Evolutionary conservation across 164 flowering plant species (phyloP).

Genomic region (Umbellularia californica): DNA sequence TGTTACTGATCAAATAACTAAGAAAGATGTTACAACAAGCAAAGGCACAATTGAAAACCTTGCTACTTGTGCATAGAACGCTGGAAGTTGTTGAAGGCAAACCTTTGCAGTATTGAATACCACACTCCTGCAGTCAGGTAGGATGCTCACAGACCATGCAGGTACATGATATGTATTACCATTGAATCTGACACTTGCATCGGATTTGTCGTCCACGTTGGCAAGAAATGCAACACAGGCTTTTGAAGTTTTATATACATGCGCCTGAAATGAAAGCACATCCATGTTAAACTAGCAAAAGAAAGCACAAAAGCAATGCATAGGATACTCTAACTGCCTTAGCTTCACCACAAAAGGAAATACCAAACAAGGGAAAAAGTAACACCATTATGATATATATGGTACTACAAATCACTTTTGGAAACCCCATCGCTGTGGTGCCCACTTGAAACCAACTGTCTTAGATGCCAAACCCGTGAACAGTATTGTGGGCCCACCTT

Average conservation of each 20-base stretch:
- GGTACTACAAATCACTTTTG: too few species aligned
- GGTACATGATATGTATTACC: constrained; percentile 36
- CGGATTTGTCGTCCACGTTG: constrained; percentile 58
- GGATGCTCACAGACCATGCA: constrained; percentile 76
- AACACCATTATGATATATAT: too few species aligned
- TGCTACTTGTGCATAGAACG: not conserved
- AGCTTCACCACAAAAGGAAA: too few species aligned
- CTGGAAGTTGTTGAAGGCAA: not conserved
- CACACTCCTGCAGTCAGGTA: constrained; percentile 46
- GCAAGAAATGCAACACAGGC: constrained; percentile 90
- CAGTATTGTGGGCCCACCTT: too few species aligned
- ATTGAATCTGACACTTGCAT: constrained; percentile 49
- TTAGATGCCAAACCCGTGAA: too few species aligned
- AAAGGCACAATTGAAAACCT: not conserved
- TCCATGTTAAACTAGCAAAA: constrained; percentile 1
- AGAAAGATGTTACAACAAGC: too few species aligned
- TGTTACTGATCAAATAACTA: not conserved
- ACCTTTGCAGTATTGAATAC: constrained; percentile 68
- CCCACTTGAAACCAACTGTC: too few species aligned
- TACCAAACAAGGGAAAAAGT: too few species aligned
- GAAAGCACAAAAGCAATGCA: too few species aligned
- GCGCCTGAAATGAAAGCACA: constrained; percentile 44
- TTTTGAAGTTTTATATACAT: constrained; percentile 72
- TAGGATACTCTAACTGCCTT: too few species aligned
- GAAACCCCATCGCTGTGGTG: too few species aligned